phyloP scores from a whole-genome alignment of 495 filamentous ascomycete genomes.

The Talaromyces borbonicus region DNA sequence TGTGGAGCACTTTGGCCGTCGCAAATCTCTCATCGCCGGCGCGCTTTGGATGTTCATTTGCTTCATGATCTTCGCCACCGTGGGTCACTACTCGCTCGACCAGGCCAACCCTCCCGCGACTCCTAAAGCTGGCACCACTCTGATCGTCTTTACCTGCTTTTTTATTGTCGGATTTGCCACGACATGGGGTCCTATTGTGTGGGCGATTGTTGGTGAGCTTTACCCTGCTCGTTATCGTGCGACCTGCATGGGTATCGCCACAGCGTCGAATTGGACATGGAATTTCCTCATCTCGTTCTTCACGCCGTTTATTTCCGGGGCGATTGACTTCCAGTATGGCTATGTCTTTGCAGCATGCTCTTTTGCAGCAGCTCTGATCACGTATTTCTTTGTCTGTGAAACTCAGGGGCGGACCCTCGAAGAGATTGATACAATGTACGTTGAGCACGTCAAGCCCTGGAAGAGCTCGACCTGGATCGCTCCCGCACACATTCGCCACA shows the following conservation, averaged over 20 bases:
- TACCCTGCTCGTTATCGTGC: constrained; percentile 72
- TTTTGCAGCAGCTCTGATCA: constrained; percentile 50
- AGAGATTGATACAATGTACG: constrained; percentile 82
- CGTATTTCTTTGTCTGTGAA: constrained; percentile 76
- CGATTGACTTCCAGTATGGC: constrained; percentile 66
- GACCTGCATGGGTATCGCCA: constrained; percentile 64
- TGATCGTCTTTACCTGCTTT: constrained; percentile 70
- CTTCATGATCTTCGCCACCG: constrained; percentile 66
- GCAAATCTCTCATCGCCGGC: constrained; percentile 55
- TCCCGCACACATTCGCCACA: constrained; percentile 27
- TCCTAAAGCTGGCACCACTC: constrained; percentile 53
- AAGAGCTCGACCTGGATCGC: constrained; percentile 51
- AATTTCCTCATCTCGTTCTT: constrained; percentile 85
- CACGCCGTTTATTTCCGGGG: constrained; percentile 61
- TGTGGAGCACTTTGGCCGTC: constrained; percentile 61
- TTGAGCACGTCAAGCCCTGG: constrained; percentile 58
- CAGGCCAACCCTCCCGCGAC: constrained; percentile 37
- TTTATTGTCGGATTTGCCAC: constrained; percentile 52
- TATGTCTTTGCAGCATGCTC: constrained; percentile 72
- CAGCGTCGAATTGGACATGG: constrained; percentile 80
- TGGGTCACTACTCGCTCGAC: constrained; percentile 52
- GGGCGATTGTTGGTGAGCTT: constrained; percentile 71
- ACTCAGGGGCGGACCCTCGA: constrained; percentile 58
- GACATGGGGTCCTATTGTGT: constrained; percentile 79
- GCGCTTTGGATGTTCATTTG: constrained; percentile 61